Conservation (phyloP, 441 rosid species). For the Manihot esculenta region DNA sequence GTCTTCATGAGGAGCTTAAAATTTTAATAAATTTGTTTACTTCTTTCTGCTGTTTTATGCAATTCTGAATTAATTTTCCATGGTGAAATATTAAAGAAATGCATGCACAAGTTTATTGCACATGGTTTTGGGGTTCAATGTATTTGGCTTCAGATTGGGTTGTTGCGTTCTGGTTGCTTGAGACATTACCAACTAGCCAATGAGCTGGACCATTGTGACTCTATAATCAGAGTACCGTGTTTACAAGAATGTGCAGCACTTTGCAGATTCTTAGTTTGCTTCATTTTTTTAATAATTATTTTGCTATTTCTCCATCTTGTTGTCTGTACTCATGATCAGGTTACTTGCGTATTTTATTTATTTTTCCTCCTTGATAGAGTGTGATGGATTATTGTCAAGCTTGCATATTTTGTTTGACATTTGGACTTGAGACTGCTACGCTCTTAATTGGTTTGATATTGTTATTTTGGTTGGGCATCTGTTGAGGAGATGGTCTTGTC, state of each 20-base stretch:
- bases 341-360: neutral
- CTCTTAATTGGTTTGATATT: slow-evolving; percentile 9
- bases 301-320: neutral
- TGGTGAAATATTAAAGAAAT: neutral
- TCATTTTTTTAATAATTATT: neutral
- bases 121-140: neutral
- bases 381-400: neutral
- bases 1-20: neutral
- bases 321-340: neutral
- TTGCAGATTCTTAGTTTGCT: neutral
- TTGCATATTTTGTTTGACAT: neutral
- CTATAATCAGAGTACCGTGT: too few species aligned
- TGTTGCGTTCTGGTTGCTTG: neutral
- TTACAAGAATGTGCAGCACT: too few species aligned
- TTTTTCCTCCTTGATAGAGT: neutral
- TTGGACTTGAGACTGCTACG: neutral
- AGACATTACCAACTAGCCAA: neutral
- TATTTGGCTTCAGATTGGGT: neutral
- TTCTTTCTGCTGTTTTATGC: neutral
- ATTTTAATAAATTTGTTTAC: neutral
- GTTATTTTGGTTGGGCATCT: neutral
- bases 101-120: neutral
- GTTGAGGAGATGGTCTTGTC: slow-evolving; percentile 10
- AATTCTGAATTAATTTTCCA: neutral
- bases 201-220: neutral